These are phyloP conservation scores for Litsea cubeba DNA, from an alignment of 164 flowering plant species.

Conservation along the genomic window DNA sequence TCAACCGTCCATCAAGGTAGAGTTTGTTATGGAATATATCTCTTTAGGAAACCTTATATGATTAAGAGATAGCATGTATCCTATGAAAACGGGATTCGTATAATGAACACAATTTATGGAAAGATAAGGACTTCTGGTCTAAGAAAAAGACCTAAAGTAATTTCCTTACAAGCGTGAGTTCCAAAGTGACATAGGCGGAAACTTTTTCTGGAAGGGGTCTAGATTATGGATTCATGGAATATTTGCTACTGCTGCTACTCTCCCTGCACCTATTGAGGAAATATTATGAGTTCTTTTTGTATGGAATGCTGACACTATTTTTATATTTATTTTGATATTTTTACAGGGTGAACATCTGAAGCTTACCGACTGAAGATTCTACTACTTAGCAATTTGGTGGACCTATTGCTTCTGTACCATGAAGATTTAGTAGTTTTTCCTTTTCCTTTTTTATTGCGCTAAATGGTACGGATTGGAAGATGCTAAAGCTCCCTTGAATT, in stretches of 20 bases:
- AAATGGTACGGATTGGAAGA: constrained; percentile 13
- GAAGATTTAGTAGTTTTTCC: constrained; percentile 23
- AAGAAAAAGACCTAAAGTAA: too few relatives aligned
- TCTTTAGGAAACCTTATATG: too few relatives aligned
- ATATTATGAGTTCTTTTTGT: not conserved
- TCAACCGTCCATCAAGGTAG: too few relatives aligned
- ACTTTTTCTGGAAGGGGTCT: constrained; percentile 33
- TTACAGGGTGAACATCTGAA: constrained; percentile 46
- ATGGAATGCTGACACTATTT: not conserved
- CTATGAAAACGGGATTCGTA: too few relatives aligned
- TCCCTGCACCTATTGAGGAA: too few relatives aligned
- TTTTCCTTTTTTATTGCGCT: constrained; percentile 15
- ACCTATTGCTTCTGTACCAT: constrained; percentile 6
- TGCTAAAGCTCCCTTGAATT: constrained; percentile 2
- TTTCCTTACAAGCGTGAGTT: too few relatives aligned
- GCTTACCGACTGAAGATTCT: constrained; percentile 11
- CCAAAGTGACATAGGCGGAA: constrained; percentile 19
- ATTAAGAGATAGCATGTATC: too few relatives aligned
- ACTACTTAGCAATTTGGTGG: constrained; percentile 17
- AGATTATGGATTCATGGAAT: not conserved
- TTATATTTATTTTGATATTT: not conserved
- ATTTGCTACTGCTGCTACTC: too few relatives aligned
- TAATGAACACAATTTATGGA: too few relatives aligned
- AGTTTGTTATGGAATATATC: too few relatives aligned
- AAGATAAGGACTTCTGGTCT: too few relatives aligned